phyloP scores from a whole-genome alignment of 805 yeast species.

The Teunomyces atbi region DNA sequence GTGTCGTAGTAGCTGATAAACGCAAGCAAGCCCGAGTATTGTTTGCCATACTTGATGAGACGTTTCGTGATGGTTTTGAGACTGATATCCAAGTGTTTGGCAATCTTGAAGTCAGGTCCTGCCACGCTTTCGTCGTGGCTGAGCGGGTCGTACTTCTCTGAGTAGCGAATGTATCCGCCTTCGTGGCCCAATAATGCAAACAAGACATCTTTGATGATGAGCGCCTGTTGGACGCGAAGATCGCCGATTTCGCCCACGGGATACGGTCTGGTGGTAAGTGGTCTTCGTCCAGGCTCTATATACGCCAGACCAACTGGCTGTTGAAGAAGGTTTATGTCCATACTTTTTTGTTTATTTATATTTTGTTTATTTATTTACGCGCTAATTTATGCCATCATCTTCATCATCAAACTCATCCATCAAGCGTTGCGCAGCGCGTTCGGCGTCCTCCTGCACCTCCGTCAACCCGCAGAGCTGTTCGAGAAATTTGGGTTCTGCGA shows the following conservation, averaged over 20 bases:
- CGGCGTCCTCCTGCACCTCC: constrained; percentile 70
- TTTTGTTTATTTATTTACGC: not conserved
- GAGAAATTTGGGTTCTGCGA: constrained; percentile 63
- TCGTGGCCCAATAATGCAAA: constrained; percentile 69
- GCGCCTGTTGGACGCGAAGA: constrained; percentile 64
- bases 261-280: constrained; percentile 33
- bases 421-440: constrained; percentile 39
- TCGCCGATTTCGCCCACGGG: constrained; percentile 49
- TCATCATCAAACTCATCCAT: constrained; percentile 36
- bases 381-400: constrained; percentile 16
- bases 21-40: constrained; percentile 53
- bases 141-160: constrained; percentile 55
- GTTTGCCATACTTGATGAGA: constrained; percentile 60
- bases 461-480: constrained; percentile 80
- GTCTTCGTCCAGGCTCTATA: constrained; percentile 4
- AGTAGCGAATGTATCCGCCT: constrained; percentile 72
- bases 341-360: constrained; percentile 1
- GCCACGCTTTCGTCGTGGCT: constrained; percentile 39
- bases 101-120: constrained; percentile 77
- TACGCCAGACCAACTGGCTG: not conserved
- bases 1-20: constrained; percentile 62
- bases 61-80: constrained; percentile 66
- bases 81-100: constrained; percentile 70
- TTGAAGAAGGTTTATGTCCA: not conserved
- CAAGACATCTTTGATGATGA: constrained; percentile 67